Evolutionary conservation across 139 green algal genomes (phyloP).

Genomic region (Trebouxia sp.): DNA sequence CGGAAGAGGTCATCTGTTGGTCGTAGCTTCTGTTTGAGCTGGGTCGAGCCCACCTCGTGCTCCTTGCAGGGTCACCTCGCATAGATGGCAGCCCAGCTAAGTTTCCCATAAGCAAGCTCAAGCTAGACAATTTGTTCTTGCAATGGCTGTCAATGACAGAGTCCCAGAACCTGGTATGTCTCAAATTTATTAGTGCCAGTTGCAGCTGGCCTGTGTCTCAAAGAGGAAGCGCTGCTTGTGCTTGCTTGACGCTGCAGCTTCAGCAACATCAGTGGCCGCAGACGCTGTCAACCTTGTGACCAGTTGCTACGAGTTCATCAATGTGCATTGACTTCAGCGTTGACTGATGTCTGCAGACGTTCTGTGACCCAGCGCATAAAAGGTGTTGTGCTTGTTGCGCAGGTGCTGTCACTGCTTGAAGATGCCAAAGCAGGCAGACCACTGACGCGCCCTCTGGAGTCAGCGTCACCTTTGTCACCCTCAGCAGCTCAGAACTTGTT

Average conservation of each 20-base stretch:
- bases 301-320: background rate
- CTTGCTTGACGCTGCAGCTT: background rate
- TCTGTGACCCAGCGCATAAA: no score
- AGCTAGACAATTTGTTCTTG: conserved; percentile 91
- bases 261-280: background rate
- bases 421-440: conserved; percentile 78
- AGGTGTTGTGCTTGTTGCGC: no score
- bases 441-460: conserved; percentile 42
- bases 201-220: background rate
- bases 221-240: background rate
- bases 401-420: conserved; percentile 81
- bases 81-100: conserved; percentile 5
- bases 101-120: conserved; percentile 36
- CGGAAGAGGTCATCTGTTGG: no score
- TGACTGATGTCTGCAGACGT: background rate
- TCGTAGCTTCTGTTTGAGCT: no score
- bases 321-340: background rate
- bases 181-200: background rate
- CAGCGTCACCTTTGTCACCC: conserved; percentile 55
- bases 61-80: conserved; percentile 2
- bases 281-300: background rate
- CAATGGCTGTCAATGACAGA: conserved; percentile 93
- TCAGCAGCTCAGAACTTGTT: conserved; percentile 52
- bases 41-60: no score
- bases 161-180: conserved; percentile 83